Base-by-base conservation (phyloP, 768 basidiomycete genomes). In the Multifurca ochricompacta region DNA sequence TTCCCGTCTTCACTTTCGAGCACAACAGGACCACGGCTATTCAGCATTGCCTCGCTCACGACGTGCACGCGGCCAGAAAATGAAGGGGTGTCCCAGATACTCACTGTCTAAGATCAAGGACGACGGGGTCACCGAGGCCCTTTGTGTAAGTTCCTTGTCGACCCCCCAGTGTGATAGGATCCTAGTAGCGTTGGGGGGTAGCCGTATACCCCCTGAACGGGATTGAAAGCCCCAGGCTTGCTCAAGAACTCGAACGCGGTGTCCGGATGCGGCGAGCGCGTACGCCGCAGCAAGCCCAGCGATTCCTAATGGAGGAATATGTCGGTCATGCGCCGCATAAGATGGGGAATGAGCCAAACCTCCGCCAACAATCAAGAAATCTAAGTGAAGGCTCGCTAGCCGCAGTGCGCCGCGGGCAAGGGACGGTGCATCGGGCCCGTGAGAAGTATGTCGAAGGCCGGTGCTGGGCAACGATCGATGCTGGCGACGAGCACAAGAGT, bases 321-420 rank as follows among this genome's bases (percentile, higher is more conserved):
- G 42, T 57, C 47, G 8, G 36, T 35, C n/a, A 11, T 19, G 14
- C 40, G 3, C 7, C 35, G n/a, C 28, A n/a, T 14, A 10, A 13
- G 18, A 47, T 30, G n/a, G 14, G 19, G 13, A 34, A 16, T 37
- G 34, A 34, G 32, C 54, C 60, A 23, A 42, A 59, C 60, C 56
- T 18, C 53, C 53, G 32, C 60, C 60, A 30, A 61, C 36, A 43
- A 61, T 59, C 31, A 61, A 36, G 31, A 61, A 61, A 13, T 61
- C 60, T 25, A 59, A 36, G 2, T 13, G 41, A 35, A 59, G 16
- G 21, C 21, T 31, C 8, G 60, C 58, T 48, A 48, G 53, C 44
- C 57, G 44, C 37, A 32, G 14, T 10, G 14, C 16, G 28, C 44
- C 42, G 14, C 18, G 30, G 37, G 43, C 23, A 6, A 32, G 48